Conservation (phyloP, 345 rosid species). For the Gossypioides kirkii region DNA sequence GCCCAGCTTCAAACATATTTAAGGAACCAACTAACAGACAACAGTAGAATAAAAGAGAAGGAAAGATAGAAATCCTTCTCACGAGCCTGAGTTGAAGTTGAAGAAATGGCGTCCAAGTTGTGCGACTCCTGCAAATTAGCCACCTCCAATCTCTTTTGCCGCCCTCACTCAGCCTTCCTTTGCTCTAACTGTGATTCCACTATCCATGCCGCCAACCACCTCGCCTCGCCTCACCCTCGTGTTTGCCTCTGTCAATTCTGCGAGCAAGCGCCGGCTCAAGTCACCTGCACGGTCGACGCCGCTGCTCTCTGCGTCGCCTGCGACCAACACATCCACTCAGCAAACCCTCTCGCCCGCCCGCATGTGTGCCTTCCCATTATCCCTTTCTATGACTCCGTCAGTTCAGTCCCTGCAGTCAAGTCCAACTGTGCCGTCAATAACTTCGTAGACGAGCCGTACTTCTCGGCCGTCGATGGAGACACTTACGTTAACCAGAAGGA, state of each 20-base stretch:
- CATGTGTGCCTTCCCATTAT: slow-evolving; percentile 81
- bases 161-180: slow-evolving; percentile 85
- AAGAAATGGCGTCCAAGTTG: slow-evolving; percentile 71
- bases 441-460: slow-evolving; percentile 42
- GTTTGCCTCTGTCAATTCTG: slow-evolving; percentile 88
- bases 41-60: neutral
- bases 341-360: slow-evolving; percentile 75
- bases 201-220: slow-evolving; percentile 79
- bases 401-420: slow-evolving; percentile 29
- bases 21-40: neutral
- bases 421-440: slow-evolving; percentile 30
- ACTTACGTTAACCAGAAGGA: slow-evolving; percentile 63
- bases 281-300: slow-evolving; percentile 64
- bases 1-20: too few species aligned
- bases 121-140: slow-evolving; percentile 96
- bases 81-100: neutral
- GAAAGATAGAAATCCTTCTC: neutral
- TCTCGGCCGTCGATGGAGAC: slow-evolving; percentile 39
- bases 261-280: slow-evolving; percentile 65
- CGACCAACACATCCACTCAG: slow-evolving; percentile 95
- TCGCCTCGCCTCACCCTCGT: slow-evolving; percentile 90
- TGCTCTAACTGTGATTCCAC: slow-evolving; percentile 46
- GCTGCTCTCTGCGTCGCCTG: slow-evolving; percentile 92
- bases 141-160: slow-evolving; percentile 76
- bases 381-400: slow-evolving; percentile 64